Conservation (phyloP, 768 basidiomycete genomes). For the Leccinellum luteum region DNA sequence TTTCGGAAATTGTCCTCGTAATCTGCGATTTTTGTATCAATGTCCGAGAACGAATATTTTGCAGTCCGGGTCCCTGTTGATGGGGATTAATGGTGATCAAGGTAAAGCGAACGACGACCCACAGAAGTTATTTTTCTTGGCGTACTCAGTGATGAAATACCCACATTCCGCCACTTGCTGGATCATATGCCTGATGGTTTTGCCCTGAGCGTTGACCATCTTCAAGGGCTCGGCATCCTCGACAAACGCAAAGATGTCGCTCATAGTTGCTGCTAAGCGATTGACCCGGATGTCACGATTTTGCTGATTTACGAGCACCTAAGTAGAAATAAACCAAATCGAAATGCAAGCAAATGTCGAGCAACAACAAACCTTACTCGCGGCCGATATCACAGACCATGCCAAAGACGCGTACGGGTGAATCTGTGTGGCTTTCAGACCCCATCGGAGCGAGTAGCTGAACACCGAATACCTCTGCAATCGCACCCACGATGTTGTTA, state of each 20-base stretch:
- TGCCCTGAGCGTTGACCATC: slow-evolving; percentile 5
- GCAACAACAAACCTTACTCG: slow-evolving; percentile 11
- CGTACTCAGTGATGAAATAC: slow-evolving; percentile 23
- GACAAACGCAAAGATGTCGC: slow-evolving; percentile 11
- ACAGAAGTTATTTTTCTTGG: slow-evolving; percentile 19
- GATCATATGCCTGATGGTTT: slow-evolving; percentile 9
- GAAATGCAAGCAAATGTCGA: neutral
- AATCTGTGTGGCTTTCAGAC: slow-evolving; percentile 10
- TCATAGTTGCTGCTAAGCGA: slow-evolving; percentile 19
- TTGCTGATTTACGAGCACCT: slow-evolving; percentile 21
- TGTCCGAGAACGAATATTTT: slow-evolving; percentile 16
- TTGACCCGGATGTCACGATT: slow-evolving; percentile 14
- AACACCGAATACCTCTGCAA: slow-evolving; percentile 12
- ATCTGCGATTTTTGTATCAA: slow-evolving; percentile 15
- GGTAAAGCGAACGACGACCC: neutral
- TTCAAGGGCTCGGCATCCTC: slow-evolving; percentile 10
- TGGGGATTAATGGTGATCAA: neutral
- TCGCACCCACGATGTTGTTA: slow-evolving; percentile 7
- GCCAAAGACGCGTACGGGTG: slow-evolving; percentile 19
- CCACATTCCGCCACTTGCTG: slow-evolving; percentile 24
- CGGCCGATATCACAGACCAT: slow-evolving; percentile 23
- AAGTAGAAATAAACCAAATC: neutral
- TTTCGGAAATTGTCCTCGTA: slow-evolving; percentile 21
- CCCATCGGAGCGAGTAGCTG: neutral
- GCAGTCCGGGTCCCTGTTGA: slow-evolving; percentile 13